Percentiles rank a stretch among this genome's conserved stretches.
phyloP scores from a whole-genome alignment of 2,329 filamentous ascomycete species.

The Pseudopithomyces maydicus region DNA sequence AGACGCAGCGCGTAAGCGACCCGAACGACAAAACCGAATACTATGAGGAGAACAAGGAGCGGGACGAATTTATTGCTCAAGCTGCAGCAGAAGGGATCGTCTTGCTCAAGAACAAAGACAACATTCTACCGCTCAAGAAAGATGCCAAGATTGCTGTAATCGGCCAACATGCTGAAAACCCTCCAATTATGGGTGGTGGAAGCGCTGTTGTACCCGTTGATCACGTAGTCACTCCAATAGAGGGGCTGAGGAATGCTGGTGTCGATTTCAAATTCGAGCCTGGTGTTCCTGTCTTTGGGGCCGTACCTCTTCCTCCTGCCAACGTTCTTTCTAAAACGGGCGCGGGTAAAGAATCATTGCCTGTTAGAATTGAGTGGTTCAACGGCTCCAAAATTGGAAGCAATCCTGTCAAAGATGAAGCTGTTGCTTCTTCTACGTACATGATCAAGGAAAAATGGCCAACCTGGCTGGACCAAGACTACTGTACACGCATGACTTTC shows the following conservation, averaged over 20 bases:
- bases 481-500: too few relatives aligned
- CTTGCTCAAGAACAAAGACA: slow-evolving; percentile 14
- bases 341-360: too few relatives aligned
- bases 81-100: slow-evolving; percentile 9
- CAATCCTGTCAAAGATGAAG: slow-evolving; percentile 38
- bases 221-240: slow-evolving; percentile 31
- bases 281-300: not conserved
- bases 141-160: slow-evolving; percentile 62
- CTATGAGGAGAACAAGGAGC: slow-evolving; percentile 53
- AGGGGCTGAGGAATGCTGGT: slow-evolving; percentile 34
- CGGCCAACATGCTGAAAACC: slow-evolving; percentile 68
- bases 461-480: too few relatives aligned
- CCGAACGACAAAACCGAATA: too few relatives aligned
- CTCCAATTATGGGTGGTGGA: slow-evolving; percentile 40
- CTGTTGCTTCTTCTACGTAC: slow-evolving; percentile 36
- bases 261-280: slow-evolving; percentile 30
- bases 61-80: slow-evolving; percentile 44
- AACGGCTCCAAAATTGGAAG: slow-evolving; percentile 52
- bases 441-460: slow-evolving; percentile 29
- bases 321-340: too few relatives aligned
- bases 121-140: slow-evolving; percentile 4
- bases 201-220: slow-evolving; percentile 33
- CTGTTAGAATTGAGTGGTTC: too few relatives aligned
- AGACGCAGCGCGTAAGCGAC: too few relatives aligned
- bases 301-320: slow-evolving; percentile 8